Evolutionary conservation across 2,329 filamentous ascomycete genomes (phyloP).

Genomic region (Scopulariopsis brevicaulis): DNA sequence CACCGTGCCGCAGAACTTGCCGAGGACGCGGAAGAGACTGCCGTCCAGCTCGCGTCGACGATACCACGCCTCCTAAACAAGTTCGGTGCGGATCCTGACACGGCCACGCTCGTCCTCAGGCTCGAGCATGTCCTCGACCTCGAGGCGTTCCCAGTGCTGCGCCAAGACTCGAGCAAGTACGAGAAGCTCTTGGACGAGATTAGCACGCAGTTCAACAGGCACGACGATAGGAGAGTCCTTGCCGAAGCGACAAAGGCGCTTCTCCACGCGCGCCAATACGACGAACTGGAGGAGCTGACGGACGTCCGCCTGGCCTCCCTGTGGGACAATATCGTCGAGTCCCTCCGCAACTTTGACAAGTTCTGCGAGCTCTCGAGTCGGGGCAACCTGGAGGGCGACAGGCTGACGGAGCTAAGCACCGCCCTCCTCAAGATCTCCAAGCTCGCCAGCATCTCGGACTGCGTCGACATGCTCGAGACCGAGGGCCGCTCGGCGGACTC

Average conservation of each 20-base stretch:
- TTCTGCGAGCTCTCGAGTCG: constrained; percentile 61
- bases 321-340: constrained; percentile 75
- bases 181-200: constrained; percentile 79
- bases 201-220: constrained; percentile 86
- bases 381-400: constrained; percentile 53
- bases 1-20: constrained; percentile 48
- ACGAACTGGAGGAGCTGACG: constrained; percentile 78
- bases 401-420: constrained; percentile 60
- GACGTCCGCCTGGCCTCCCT: constrained; percentile 69
- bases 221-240: constrained; percentile 76
- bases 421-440: constrained; percentile 71
- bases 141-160: constrained; percentile 76
- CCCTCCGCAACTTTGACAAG: constrained; percentile 59
- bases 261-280: constrained; percentile 73
- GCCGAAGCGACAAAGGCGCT: constrained; percentile 74
- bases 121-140: constrained; percentile 80
- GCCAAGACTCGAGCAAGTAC: constrained; percentile 75
- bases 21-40: constrained; percentile 68
- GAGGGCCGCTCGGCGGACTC: constrained; percentile 35
- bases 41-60: constrained; percentile 62
- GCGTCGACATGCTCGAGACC: constrained; percentile 61
- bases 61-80: constrained; percentile 86
- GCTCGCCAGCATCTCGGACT: constrained; percentile 69
- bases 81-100: constrained; percentile 80
- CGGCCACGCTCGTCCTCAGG: constrained; percentile 74